A percentile compares a stretch with the other conserved stretches of the same genome.
Evolutionary conservation across 148 eudicot genomes (phyloP).

Genomic region (Rhododendron simsii): DNA sequence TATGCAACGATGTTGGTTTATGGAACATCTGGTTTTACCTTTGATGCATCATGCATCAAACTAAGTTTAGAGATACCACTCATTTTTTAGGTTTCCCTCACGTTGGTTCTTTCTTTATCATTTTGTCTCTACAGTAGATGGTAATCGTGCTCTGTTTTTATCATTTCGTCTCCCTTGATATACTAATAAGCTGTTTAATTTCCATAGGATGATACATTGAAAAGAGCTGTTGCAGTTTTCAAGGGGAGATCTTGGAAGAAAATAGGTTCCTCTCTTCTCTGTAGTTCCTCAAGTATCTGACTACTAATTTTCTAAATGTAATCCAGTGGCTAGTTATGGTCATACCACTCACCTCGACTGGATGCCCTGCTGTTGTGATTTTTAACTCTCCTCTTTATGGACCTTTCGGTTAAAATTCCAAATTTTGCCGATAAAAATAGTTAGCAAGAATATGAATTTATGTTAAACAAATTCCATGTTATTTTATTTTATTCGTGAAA

Average conservation of each 20-base stretch:
- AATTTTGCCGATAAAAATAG: neutral
- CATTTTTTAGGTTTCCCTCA: neutral
- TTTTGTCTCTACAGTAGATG: neutral
- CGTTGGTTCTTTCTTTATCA: neutral
- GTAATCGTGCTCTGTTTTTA: neutral
- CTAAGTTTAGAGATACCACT: neutral
- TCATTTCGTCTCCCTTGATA: constrained; percentile 1
- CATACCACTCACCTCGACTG: neutral
- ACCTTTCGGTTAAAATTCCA: neutral
- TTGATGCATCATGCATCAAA: neutral
- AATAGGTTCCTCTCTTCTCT: constrained; percentile 47
- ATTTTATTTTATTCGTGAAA: neutral
- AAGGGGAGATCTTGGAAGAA: constrained; percentile 91
- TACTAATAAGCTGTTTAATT: constrained; percentile 5
- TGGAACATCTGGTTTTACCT: neutral
- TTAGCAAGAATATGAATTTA: neutral
- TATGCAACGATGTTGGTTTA: neutral
- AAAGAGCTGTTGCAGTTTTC: constrained; percentile 63
- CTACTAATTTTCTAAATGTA: neutral
- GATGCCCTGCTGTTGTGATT: neutral
- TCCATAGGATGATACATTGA: constrained; percentile 71
- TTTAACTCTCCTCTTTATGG: neutral
- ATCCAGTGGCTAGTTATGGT: neutral
- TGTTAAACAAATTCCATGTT: neutral
- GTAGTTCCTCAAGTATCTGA: constrained; percentile 2